Base-by-base conservation (phyloP, 2,329 filamentous ascomycete species). In the Emmonsiellopsis sp. region DNA sequence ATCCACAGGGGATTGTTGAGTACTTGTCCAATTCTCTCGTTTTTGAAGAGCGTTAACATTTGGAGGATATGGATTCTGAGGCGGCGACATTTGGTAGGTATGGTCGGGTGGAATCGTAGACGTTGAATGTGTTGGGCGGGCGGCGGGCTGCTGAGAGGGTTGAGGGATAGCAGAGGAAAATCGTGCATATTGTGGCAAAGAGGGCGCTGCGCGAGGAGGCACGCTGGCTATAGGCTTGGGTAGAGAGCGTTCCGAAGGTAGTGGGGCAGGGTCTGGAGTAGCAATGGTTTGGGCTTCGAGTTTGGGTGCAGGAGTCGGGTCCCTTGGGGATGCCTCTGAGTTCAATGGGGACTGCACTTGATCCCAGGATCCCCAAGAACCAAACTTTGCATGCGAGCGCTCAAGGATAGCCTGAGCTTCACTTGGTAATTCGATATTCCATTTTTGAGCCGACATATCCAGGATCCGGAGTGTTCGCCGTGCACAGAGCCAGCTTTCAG, bases 401-500 rank as follows among this genome's bases (percentile, higher is more conserved):
- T 83, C 77, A n/a, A 97, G 78, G 2, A 94, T 83, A 1, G 78
- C 72, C 0, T 81, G 77, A 0, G 91, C 92, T 68, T 97, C 92
- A 55, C 88, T 85, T 0, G 93, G 92, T 8, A 97, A 71, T 53
- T 89, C 84, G 43, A 95, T 85, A 14, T 85, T 85, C 91, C 93
- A 97, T 63, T 93, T 93, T n/a, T 84, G 81, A 0, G 86, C 86
- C 10, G 95, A 81, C 3, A 94, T 83, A 60, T 86, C 90, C 43
- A 98, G 76, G 47, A 97, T 95, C 55, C 84, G 83, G 6, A 97
- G 76, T 0, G 91, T 92, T 10, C 92, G 81, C 51, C 91, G 80
- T 8, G 91, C 92, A 62, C 90, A 93, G 0, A 90, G 81, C 93
- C 93, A 98, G 62, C 90, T 86, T 67, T 96, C 91, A 0, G 89